Evolutionary conservation across 2,329 filamentous ascomycete species (phyloP), one percentile per base, ranked within the genome.

Genomic region (Hawksworthiomyces lignivorus): DNA sequence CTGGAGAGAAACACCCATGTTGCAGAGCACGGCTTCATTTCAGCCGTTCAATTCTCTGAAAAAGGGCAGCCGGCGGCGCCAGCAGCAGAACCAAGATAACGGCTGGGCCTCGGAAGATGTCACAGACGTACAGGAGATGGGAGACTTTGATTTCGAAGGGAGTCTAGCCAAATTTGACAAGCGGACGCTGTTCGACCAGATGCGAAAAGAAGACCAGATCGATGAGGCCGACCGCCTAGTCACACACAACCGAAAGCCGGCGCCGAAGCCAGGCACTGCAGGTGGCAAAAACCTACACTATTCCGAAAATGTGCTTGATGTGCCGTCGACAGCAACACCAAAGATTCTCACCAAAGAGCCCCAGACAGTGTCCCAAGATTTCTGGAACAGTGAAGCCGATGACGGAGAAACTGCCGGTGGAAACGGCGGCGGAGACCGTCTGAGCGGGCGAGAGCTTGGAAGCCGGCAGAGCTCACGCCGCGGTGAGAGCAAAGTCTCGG

Each of bases 101-200:
- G 90, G 87, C 4, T 97, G 90, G 89, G 88, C 87, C 4, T 96
- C 90, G 0, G 92, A 96, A 57, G 90, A 97, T 56, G 89, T 90
- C 18, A 96, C 87, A 0, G 92, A 97, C 57, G 86, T 92, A 18
- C 86, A 90, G 62, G 90, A 94, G 57, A 77, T 92, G 70, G 87
- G 85, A 10, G 92, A 97, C 47, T 97, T 97, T 54, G 90, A 97
- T 61, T 97, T 97, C 55, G 82, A 86, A 53, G 81, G 80, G 41
- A 88, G 88, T 50, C 71, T 97, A 24, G 89, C 87, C 35, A 94
- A 95, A 56, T 97, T 97, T 54, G 89, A 97, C 67, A 97, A 97
- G 66, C 79, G 83, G 43, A 82, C 81, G 2, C 79, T 97, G 8
- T 98, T 98, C 58, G 84, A 90, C 50, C 83, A 96, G 62, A 92